A percentile compares a stretch with the other conserved stretches of the same genome.
phyloP scores from a whole-genome alignment of 2,329 filamentous ascomycete genomes.

The Chrysoporthe puriensis region DNA sequence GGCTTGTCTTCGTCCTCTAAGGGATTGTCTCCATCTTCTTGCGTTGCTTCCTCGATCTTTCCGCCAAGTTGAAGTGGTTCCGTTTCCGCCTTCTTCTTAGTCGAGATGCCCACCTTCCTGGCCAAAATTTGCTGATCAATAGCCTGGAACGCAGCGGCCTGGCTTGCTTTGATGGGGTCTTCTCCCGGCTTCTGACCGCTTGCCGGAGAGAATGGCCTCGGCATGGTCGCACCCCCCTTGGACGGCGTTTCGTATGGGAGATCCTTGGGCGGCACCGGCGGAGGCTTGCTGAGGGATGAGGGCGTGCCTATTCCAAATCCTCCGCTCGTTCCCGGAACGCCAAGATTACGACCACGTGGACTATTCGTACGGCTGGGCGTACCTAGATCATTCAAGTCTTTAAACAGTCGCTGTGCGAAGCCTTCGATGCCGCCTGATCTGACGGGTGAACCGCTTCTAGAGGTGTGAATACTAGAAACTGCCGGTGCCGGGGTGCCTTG shows the following conservation, averaged over 20 bases:
- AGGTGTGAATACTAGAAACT: slow-evolving; percentile 49
- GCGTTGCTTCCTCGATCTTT: slow-evolving; percentile 32
- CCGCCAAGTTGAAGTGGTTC: slow-evolving; percentile 53
- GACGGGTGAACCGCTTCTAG: slow-evolving; percentile 55
- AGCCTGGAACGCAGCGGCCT: slow-evolving; percentile 64
- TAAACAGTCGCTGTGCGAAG: slow-evolving; percentile 65
- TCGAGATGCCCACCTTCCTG: slow-evolving; percentile 55
- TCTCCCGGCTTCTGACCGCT: slow-evolving; percentile 36
- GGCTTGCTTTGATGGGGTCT: slow-evolving; percentile 48
- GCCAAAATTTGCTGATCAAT: slow-evolving; percentile 66
- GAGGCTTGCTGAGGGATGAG: slow-evolving; percentile 38
- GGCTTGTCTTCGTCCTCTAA: slow-evolving; percentile 34
- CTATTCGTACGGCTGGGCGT: slow-evolving; percentile 56
- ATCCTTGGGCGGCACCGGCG: slow-evolving; percentile 48
- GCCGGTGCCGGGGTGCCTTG: slow-evolving; percentile 40
- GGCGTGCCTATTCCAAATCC: slow-evolving; percentile 39
- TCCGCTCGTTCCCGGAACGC: slow-evolving; percentile 28
- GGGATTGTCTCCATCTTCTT: slow-evolving; percentile 17
- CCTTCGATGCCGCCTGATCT: slow-evolving; percentile 61
- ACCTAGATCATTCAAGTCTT: slow-evolving; percentile 63
- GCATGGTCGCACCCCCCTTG: slow-evolving; percentile 34
- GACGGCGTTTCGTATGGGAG: slow-evolving; percentile 44
- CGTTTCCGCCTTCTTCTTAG: slow-evolving; percentile 43
- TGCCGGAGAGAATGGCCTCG: slow-evolving; percentile 47
- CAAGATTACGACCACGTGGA: slow-evolving; percentile 55